These are phyloP conservation scores for Steccherinum ochraceum DNA, from an alignment of 768 basidiomycete genomes.

Conservation along the genomic window DNA sequence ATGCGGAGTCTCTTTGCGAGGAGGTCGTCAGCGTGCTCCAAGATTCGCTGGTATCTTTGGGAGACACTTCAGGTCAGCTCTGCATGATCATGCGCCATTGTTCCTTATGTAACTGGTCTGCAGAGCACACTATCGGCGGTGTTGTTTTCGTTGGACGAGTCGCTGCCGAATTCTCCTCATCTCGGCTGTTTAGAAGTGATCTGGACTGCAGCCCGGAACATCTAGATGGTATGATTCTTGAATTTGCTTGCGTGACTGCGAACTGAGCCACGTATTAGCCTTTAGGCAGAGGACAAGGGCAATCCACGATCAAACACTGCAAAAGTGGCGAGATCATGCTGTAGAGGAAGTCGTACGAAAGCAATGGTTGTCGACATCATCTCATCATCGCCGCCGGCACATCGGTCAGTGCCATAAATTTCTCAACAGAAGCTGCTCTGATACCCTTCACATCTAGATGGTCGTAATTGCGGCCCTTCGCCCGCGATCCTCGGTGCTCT, in stretches of 20 bases:
- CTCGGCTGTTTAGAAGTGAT: conserved; percentile 35
- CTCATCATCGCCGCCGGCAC: background rate
- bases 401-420: background rate
- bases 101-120: no score
- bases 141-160: conserved; percentile 43
- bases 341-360: conserved; percentile 16
- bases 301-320: conserved; percentile 40
- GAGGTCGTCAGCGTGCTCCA: conserved; percentile 38
- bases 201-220: conserved; percentile 37
- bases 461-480: conserved; percentile 36
- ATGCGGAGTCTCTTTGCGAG: conserved; percentile 41
- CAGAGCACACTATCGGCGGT: conserved; percentile 18
- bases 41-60: conserved; percentile 25
- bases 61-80: conserved; percentile 32
- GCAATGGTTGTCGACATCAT: background rate
- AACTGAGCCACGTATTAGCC: conserved; percentile 28
- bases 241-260: background rate
- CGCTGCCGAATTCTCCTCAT: conserved; percentile 39
- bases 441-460: background rate
- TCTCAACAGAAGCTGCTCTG: background rate
- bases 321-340: conserved; percentile 47
- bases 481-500: conserved; percentile 48
- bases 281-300: conserved; percentile 38
- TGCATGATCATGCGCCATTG: background rate
- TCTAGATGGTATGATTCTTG: conserved; percentile 27